Percentiles rank a stretch among this genome's conserved stretches.
These are phyloP conservation scores for Biancaea sappan DNA, from an alignment of 306 rosid genomes.

Conservation along the genomic window DNA sequence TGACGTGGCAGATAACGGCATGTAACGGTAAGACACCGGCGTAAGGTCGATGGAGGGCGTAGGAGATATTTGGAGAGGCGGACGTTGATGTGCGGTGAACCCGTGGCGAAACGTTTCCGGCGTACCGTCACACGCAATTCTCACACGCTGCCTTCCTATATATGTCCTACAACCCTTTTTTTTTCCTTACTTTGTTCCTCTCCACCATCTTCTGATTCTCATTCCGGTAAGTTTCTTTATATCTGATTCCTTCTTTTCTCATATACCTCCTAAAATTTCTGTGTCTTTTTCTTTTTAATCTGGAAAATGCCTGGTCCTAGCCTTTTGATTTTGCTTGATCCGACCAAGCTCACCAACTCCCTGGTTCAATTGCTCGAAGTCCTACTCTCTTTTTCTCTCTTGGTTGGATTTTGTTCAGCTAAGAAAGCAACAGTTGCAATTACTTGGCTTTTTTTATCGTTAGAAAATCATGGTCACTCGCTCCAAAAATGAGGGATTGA, in stretches of 20 bases:
- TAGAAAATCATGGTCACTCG: conserved; percentile 7
- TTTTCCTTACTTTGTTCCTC: not conserved
- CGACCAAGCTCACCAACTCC: not conserved
- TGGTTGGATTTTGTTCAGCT: not conserved
- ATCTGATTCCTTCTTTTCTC: conserved; percentile 25
- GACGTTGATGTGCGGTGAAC: conserved; percentile 64
- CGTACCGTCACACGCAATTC: conserved; percentile 73
- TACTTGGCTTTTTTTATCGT: not conserved
- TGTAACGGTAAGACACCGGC: not conserved
- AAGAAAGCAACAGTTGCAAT: not conserved
- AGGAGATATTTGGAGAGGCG: conserved; percentile 67
- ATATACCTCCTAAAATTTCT: not conserved
- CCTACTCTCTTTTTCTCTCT: not conserved
- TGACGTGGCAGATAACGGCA: conserved; percentile 18
- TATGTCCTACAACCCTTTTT: not conserved
- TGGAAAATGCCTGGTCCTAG: conserved; percentile 6
- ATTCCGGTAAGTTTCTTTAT: conserved; percentile 40
- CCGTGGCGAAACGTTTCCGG: conserved; percentile 59
- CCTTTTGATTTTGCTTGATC: conserved; percentile 21
- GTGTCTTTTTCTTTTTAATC: not conserved
- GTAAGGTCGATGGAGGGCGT: not conserved
- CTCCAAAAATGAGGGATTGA: conserved; percentile 32
- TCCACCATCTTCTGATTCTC: conserved; percentile 20
- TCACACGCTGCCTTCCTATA: conserved; percentile 53
- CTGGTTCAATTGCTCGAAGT: not conserved